Evolutionary conservation across 176 grass and related monocot genomes (phyloP).

Genomic region (Tuctoria greenei): DNA sequence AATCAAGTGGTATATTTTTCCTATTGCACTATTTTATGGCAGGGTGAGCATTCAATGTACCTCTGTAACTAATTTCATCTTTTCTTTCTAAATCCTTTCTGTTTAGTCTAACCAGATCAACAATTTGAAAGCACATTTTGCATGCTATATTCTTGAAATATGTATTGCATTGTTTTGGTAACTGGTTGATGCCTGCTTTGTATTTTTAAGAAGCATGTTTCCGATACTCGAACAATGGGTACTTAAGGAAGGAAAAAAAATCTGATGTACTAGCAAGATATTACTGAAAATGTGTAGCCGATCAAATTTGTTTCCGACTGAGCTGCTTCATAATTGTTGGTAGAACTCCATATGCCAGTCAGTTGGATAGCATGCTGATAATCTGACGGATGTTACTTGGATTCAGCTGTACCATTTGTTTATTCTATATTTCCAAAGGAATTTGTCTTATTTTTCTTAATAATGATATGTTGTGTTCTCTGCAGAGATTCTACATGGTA

Average conservation of each 20-base stretch:
- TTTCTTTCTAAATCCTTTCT: neutral
- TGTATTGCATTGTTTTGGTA: slow-evolving; percentile 2
- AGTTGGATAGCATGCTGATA: slow-evolving; percentile 12
- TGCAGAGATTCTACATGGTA: slow-evolving; percentile 98
- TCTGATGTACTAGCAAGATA: neutral
- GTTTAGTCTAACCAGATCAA: neutral
- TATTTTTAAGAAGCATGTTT: neutral
- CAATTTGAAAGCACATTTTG: neutral
- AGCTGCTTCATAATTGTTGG: neutral
- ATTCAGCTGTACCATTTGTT: neutral
- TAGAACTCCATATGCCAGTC: slow-evolving; percentile 10
- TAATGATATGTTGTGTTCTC: slow-evolving; percentile 21
- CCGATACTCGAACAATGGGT: slow-evolving; percentile 3
- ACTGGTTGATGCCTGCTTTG: slow-evolving; percentile 15
- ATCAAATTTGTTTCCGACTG: slow-evolving; percentile 3
- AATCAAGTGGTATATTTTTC: slow-evolving; percentile 4
- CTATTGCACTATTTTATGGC: neutral
- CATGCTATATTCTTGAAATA: slow-evolving; percentile 12
- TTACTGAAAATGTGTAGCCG: neutral
- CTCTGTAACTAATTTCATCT: slow-evolving; percentile 21
- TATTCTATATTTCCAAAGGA: neutral
- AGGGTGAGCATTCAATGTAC: slow-evolving; percentile 2
- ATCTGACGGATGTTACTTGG: neutral
- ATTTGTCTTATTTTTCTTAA: slow-evolving; percentile 3
- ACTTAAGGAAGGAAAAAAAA: neutral